phyloP scores from a whole-genome alignment of 2,329 filamentous ascomycete species.

The Pyrenochaeta sp. region DNA sequence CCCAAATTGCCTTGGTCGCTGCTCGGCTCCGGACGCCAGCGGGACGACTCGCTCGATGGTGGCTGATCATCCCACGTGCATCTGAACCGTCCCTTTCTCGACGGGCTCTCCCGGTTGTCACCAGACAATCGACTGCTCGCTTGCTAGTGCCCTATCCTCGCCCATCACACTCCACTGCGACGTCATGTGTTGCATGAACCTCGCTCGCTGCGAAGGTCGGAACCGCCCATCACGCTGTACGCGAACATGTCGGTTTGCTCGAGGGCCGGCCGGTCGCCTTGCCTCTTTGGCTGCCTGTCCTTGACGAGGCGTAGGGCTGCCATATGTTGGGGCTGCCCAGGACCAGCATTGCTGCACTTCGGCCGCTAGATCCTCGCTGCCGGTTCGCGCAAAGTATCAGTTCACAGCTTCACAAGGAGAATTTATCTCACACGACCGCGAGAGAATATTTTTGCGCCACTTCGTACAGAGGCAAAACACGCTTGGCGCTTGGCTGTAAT shows the following conservation, averaged over 20 bases:
- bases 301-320: constrained; percentile 6
- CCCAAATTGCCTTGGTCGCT: constrained; percentile 3
- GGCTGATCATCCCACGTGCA: constrained; percentile 29
- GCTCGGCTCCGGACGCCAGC: constrained; percentile 16
- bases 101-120: constrained; percentile 26
- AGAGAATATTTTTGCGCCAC: not conserved
- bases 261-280: not conserved
- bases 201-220: constrained; percentile 8
- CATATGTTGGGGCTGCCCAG: constrained; percentile 13
- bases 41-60: constrained; percentile 23
- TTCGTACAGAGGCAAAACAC: not conserved
- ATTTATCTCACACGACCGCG: constrained; percentile 4
- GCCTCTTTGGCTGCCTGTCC: constrained; percentile 6
- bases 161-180: constrained; percentile 2
- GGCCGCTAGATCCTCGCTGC: constrained; percentile 17
- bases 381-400: constrained; percentile 7
- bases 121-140: constrained; percentile 20
- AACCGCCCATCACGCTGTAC: constrained; percentile 1
- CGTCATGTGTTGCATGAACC: constrained; percentile 19
- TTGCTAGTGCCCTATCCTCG: constrained; percentile 6
- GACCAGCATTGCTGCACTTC: constrained; percentile 21
- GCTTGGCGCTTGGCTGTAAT: not conserved
- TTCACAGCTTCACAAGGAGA: no score
- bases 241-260: not conserved
- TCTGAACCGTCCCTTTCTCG: constrained; percentile 3